phyloP scores from a whole-genome alignment of 768 basidiomycete species.

The Suillus subluteus region DNA sequence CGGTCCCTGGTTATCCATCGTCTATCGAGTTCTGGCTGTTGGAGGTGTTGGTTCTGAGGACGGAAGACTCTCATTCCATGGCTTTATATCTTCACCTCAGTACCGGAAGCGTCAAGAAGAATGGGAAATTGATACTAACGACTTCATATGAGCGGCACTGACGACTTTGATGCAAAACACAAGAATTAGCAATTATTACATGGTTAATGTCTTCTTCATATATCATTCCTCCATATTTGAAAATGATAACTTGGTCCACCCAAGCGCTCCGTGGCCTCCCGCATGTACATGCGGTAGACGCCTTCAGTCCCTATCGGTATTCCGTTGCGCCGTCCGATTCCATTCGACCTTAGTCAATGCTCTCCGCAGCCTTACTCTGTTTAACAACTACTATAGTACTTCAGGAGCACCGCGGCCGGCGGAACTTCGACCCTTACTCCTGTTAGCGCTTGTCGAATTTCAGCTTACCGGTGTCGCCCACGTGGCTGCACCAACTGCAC shows the following conservation, averaged over 20 bases:
- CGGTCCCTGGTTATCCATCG: neutral
- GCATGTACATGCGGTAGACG: neutral
- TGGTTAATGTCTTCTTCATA: too few species aligned
- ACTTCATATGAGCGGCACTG: too few species aligned
- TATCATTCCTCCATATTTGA: neutral
- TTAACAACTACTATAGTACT: neutral
- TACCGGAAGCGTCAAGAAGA: neutral
- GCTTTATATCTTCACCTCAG: slow-evolving; percentile 2
- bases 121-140: neutral
- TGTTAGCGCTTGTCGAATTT: neutral
- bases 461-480: neutral
- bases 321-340: neutral
- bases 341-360: neutral
- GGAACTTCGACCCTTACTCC: neutral
- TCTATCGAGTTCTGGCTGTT: neutral
- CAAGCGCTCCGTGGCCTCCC: neutral
- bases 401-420: neutral
- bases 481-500: neutral
- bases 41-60: neutral
- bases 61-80: too few species aligned
- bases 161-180: neutral
- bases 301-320: neutral
- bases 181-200: neutral
- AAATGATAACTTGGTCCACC: neutral
- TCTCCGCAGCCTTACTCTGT: neutral